Base-by-base conservation (phyloP, 2,329 filamentous ascomycete species). In the Fusarium foetens region DNA sequence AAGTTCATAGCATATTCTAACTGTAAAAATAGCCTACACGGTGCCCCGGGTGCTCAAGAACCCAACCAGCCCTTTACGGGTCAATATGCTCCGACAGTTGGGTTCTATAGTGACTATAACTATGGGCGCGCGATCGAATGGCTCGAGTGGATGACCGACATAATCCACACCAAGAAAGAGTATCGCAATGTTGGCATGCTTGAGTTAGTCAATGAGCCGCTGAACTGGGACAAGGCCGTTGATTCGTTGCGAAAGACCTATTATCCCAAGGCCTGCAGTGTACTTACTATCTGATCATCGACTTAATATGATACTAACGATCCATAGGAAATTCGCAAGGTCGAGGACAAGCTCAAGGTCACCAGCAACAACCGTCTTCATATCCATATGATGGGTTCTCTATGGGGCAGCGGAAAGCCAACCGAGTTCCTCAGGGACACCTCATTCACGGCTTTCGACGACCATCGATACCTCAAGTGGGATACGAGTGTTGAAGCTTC, bases 401-500 rank as follows among this genome's bases (percentile, higher is more conserved):
- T 82, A 57, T 91, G 88, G 88, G 86, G 85, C n/a, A 84, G 87
- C 6, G 88, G 87, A 13, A 83, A 89, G 71, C 86, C 88, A 3
- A 84, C 81, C 31, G 72, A 84, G 57, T 81, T 80, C 58, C 79
- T 90, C 16, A 75, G 79, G 17, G 79, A 82, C 71, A 80, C 80
- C 19, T 79, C 81, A 43, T 84, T 82, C 74, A 81, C 85, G 8
- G 84, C 85, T 23, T 91, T 86, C 72, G 88, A 91, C 76, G 86
- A 89, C 79, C 88, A 90, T 76, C 84, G 86, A 35, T 91, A 90
- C 77, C 79, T 89, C 46, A 90, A 90, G 76, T 90, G 84, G 83
- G 76, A 77, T n/a, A 68, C 65, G 9, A 72, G 61, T 52, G 65
- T 78, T 21, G 31, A 59, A 6, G 84, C 84, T 71, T 72, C 63